Percentiles rank a stretch among this genome's conserved stretches.
Evolutionary conservation across 805 yeast species (phyloP).

Genomic region (Alloascoidea hylecoeti): DNA sequence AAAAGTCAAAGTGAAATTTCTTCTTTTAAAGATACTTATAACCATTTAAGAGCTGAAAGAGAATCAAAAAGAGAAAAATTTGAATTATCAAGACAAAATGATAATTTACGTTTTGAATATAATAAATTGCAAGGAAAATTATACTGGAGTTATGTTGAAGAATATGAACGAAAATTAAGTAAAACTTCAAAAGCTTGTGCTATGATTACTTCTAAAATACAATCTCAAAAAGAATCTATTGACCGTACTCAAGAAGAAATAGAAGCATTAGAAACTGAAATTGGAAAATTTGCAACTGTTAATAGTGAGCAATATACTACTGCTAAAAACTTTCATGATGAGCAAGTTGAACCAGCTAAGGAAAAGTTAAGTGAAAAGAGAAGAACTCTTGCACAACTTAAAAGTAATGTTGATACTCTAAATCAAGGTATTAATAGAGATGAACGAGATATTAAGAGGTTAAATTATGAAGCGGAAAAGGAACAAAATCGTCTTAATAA

Average conservation of each 20-base stretch:
- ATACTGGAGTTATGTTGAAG: not conserved
- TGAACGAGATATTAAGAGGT: constrained; percentile 13
- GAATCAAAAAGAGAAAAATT: not conserved
- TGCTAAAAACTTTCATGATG: no score
- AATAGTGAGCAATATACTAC: not conserved
- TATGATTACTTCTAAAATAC: constrained; percentile 23
- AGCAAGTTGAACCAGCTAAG: not conserved
- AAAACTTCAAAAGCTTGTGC: constrained; percentile 7
- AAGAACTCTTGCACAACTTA: constrained; percentile 6
- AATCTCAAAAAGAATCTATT: constrained; percentile 24
- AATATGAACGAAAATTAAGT: not conserved
- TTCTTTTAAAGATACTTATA: not conserved
- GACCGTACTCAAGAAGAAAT: constrained; percentile 22
- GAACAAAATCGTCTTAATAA: constrained; percentile 26
- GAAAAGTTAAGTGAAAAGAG: not conserved
- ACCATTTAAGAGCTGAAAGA: not conserved
- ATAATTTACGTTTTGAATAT: not conserved
- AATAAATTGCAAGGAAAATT: not conserved
- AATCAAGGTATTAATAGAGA: constrained; percentile 15
- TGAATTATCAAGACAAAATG: not conserved
- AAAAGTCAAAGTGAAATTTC: not conserved
- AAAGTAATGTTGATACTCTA: constrained; percentile 37
- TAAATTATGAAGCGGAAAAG: constrained; percentile 11
- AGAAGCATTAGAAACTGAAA: constrained; percentile 17
- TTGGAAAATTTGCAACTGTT: not conserved